These are phyloP conservation scores for Acanthamoeba lenticulata DNA, from an alignment of 208 protist genomes.

Conservation along the genomic window DNA sequence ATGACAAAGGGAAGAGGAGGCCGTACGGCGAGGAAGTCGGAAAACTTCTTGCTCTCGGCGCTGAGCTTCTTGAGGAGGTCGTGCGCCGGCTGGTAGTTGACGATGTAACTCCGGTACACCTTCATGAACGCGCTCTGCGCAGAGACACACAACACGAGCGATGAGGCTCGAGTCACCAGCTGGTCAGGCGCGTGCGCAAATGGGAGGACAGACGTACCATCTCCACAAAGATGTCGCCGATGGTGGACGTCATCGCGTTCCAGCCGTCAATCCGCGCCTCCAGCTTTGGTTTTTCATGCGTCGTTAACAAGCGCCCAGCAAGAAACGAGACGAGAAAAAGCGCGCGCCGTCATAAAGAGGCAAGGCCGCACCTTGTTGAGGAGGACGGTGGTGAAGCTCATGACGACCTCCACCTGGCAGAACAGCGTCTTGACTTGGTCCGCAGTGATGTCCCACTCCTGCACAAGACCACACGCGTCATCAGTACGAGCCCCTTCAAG, in stretches of 20 bases:
- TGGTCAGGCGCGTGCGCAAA: neutral
- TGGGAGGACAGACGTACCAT: neutral
- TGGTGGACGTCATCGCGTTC: neutral
- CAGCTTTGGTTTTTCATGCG: too few species aligned
- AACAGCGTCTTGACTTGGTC: neutral
- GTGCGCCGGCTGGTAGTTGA: neutral
- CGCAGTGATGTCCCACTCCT: neutral
- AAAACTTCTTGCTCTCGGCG: constrained; percentile 50
- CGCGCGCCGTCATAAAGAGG: neutral
- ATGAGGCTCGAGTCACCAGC: too few species aligned
- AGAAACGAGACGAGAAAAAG: too few species aligned
- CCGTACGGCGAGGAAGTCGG: constrained; percentile 17
- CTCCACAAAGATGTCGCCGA: constrained; percentile 60
- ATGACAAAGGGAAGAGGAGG: neutral
- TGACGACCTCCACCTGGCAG: constrained; percentile 10
- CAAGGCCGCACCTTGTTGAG: neutral
- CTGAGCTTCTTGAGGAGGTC: constrained; percentile 14
- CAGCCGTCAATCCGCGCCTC: constrained; percentile 41
- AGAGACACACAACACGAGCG: too few species aligned
- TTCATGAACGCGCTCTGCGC: neutral
- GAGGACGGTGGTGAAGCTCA: neutral
- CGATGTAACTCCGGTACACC: neutral
- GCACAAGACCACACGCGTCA: neutral
- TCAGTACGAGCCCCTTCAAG: neutral
- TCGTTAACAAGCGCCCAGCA: too few species aligned